A percentile compares a stretch with the other conserved stretches of the same genome.
These are phyloP conservation scores for Malassezia furfur DNA, from an alignment of 1,284 basidiomycete genomes.

Conservation along the genomic window DNA sequence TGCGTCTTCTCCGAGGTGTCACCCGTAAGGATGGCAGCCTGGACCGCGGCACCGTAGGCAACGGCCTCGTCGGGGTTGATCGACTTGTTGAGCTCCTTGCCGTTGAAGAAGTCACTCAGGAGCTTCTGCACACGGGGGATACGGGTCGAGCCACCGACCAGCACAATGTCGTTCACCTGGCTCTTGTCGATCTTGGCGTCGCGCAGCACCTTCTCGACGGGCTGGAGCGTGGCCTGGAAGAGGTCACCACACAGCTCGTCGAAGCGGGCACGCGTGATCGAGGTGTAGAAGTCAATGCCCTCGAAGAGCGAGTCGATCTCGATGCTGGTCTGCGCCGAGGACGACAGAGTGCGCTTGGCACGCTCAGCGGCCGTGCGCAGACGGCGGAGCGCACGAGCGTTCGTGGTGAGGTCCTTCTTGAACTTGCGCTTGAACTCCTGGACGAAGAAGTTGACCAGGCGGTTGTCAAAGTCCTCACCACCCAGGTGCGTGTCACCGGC, in stretches of 20 bases:
- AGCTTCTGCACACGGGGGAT: slow-evolving; percentile 96
- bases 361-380: slow-evolving; percentile 96
- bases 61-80: slow-evolving; percentile 99
- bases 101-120: slow-evolving; percentile 97
- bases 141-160: slow-evolving; percentile 97
- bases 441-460: slow-evolving; percentile 90
- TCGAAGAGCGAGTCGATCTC: slow-evolving; percentile 97
- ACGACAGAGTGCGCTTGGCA: slow-evolving; percentile 96
- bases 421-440: slow-evolving; percentile 98
- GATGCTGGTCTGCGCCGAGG: slow-evolving; percentile 89
- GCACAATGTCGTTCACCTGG: slow-evolving; percentile 83
- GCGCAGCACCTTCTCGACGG: slow-evolving; percentile 94
- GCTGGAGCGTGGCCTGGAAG: slow-evolving; percentile 92
- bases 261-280: slow-evolving; percentile 95
- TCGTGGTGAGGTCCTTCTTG: slow-evolving; percentile 89
- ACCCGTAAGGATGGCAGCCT: slow-evolving; percentile 94
- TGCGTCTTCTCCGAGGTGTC: slow-evolving; percentile 97
- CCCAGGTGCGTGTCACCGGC: slow-evolving; percentile 98
- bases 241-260: slow-evolving; percentile 95
- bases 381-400: slow-evolving; percentile 91
- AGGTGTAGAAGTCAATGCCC: slow-evolving; percentile 97
- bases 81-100: slow-evolving; percentile 54
- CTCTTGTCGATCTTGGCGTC: slow-evolving; percentile 95
- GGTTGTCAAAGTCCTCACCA: slow-evolving; percentile 97
- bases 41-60: slow-evolving; percentile 97